Percentiles rank a stretch among this genome's conserved stretches.
These are phyloP conservation scores for Saccharomycopsis sp. DNA, from an alignment of 805 yeast species.

Conservation along the genomic window DNA sequence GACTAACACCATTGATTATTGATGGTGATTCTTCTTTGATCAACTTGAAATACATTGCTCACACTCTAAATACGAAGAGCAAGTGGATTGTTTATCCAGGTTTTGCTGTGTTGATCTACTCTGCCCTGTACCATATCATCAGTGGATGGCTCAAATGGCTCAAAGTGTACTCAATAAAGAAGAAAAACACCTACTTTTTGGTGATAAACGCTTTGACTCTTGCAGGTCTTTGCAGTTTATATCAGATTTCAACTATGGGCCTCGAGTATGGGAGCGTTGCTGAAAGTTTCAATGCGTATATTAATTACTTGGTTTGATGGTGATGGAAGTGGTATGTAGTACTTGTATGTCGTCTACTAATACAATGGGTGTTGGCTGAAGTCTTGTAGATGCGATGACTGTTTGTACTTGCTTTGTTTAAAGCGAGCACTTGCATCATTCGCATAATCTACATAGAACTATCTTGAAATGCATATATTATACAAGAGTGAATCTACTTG, in stretches of 20 bases:
- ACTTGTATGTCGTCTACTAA: too few species aligned
- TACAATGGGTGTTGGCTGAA: too few species aligned
- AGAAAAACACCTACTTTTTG: slow-evolving; percentile 41
- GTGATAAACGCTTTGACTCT: slow-evolving; percentile 32
- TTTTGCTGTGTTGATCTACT: slow-evolving; percentile 31
- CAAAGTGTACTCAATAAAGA: slow-evolving; percentile 32
- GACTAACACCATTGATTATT: slow-evolving; percentile 43
- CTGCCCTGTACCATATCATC: slow-evolving; percentile 45
- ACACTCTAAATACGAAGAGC: slow-evolving; percentile 29
- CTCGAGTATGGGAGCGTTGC: slow-evolving; percentile 11
- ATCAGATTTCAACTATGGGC: slow-evolving; percentile 10
- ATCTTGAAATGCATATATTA: background rate
- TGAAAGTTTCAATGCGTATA: slow-evolving; percentile 8
- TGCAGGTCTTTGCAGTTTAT: slow-evolving; percentile 34
- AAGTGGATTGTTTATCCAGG: slow-evolving; percentile 28
- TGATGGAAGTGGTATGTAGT: too few species aligned
- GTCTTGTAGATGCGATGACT: too few species aligned
- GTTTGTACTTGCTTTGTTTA: too few species aligned
- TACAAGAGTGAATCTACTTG: too few species aligned
- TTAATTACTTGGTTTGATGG: background rate
- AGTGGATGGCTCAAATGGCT: slow-evolving; percentile 47
- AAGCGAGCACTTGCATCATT: too few species aligned
- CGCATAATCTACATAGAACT: too few species aligned
- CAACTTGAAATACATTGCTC: slow-evolving; percentile 44
- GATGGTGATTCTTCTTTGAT: slow-evolving; percentile 63